phyloP scores from a whole-genome alignment of 2,329 filamentous ascomycete genomes.

The Biscogniauxia mediterranea region DNA sequence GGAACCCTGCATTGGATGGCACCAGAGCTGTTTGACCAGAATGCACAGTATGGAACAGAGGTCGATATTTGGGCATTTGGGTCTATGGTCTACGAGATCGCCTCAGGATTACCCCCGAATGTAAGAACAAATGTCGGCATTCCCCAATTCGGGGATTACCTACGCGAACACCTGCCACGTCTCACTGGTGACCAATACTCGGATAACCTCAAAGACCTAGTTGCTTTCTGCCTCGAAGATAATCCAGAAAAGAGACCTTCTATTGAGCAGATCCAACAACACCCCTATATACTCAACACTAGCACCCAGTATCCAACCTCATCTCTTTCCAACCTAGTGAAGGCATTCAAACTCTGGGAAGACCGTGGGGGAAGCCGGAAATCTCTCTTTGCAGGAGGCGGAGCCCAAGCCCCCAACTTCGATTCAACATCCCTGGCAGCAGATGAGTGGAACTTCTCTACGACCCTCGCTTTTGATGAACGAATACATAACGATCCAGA shows the following conservation, averaged over 20 bases:
- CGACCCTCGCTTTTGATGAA: conserved; percentile 62
- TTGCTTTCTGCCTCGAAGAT: conserved; percentile 71
- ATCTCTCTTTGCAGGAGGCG: conserved; percentile 60
- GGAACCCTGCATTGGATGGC: conserved; percentile 88
- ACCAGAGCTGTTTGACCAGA: conserved; percentile 68
- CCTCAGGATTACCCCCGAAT: conserved; percentile 73
- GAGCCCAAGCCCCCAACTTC: conserved; percentile 51
- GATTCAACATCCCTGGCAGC: conserved; percentile 47
- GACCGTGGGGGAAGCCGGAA: conserved; percentile 68
- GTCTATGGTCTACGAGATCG: conserved; percentile 77
- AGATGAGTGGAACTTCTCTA: conserved; percentile 68
- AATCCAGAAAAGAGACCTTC: conserved; percentile 67
- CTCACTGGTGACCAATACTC: conserved; percentile 73
- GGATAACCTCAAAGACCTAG: conserved; percentile 63
- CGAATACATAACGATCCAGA: conserved; percentile 52
- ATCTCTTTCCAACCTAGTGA: conserved; percentile 63
- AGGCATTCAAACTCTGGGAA: conserved; percentile 74
- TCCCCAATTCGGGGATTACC: conserved; percentile 52
- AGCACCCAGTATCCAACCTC: conserved; percentile 61
- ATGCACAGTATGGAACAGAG: conserved; percentile 65
- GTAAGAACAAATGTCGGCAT: conserved; percentile 53
- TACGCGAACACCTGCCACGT: conserved; percentile 62
- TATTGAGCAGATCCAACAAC: conserved; percentile 67
- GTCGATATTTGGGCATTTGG: conserved; percentile 86
- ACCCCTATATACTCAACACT: conserved; percentile 67